phyloP scores from a whole-genome alignment of 1,139 yeast genomes.

The Kodamaea suecica region DNA sequence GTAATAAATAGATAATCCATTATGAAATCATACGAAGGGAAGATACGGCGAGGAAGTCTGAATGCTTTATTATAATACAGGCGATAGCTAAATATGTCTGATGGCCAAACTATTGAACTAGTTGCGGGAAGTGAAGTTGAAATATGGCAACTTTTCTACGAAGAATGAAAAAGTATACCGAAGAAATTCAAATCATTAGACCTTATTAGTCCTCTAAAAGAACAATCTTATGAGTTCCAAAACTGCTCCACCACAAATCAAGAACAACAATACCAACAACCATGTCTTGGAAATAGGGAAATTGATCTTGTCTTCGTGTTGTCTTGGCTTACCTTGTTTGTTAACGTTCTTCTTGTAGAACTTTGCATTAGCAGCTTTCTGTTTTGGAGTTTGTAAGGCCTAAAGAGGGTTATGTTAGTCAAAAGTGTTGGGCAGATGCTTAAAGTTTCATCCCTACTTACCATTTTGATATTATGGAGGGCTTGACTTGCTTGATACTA shows the following conservation, averaged over 20 bases:
- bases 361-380: slow-evolving; percentile 78
- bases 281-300: slow-evolving; percentile 58
- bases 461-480: no score
- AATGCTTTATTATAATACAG: background rate
- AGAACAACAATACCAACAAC: slow-evolving; percentile 60
- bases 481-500: no score
- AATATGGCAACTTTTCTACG: no score
- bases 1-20: background rate
- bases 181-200: background rate
- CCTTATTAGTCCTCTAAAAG: slow-evolving; percentile 25
- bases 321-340: slow-evolving; percentile 63
- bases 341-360: slow-evolving; percentile 72
- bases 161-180: no score
- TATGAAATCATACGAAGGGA: background rate
- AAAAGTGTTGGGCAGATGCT: no score
- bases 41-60: background rate
- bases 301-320: slow-evolving; percentile 30
- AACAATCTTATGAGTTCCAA: slow-evolving; percentile 61
- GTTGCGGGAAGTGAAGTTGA: no score
- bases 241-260: slow-evolving; percentile 80
- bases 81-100: background rate
- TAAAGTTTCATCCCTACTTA: no score
- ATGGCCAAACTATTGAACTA: no score
- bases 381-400: slow-evolving; percentile 74
- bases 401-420: slow-evolving; percentile 14